Evolutionary conservation across 2,329 filamentous ascomycete species (phyloP).

Genomic region (Arthrobotrys sphaeroides): DNA sequence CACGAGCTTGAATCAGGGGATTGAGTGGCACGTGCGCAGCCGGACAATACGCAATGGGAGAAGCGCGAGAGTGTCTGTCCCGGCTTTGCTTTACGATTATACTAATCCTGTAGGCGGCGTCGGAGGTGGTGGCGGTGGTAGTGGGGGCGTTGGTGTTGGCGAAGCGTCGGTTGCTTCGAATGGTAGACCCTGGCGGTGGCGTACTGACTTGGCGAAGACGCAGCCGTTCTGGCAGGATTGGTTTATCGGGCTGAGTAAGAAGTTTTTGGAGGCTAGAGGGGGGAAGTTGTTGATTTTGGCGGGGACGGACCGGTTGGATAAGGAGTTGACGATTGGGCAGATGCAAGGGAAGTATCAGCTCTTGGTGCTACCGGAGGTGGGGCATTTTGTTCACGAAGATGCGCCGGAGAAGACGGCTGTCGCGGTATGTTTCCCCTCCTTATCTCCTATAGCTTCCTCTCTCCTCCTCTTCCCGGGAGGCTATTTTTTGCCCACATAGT

Average conservation of each 20-base stretch:
- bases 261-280: conserved; percentile 82
- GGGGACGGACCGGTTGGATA: conserved; percentile 88
- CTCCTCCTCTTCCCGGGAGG: not conserved
- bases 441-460: not conserved
- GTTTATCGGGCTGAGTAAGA: conserved; percentile 87
- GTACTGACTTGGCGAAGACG: conserved; percentile 82
- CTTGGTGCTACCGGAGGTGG: conserved; percentile 91
- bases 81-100: conserved; percentile 70
- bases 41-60: conserved; percentile 83
- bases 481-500: too few relatives aligned
- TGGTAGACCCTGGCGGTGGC: conserved; percentile 74
- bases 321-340: conserved; percentile 91
- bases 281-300: conserved; percentile 87
- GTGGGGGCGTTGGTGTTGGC: not conserved
- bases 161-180: not conserved
- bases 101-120: conserved; percentile 63
- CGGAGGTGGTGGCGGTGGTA: conserved; percentile 11
- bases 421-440: conserved; percentile 61
- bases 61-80: conserved; percentile 88
- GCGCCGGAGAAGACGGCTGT: conserved; percentile 87
- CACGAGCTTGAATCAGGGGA: conserved; percentile 77
- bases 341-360: conserved; percentile 99
- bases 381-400: conserved; percentile 97
- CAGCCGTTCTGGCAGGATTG: conserved; percentile 93
- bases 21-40: conserved; percentile 93